Base-by-base conservation (phyloP, 208 protist species). In the Borovskyia barvae region DNA sequence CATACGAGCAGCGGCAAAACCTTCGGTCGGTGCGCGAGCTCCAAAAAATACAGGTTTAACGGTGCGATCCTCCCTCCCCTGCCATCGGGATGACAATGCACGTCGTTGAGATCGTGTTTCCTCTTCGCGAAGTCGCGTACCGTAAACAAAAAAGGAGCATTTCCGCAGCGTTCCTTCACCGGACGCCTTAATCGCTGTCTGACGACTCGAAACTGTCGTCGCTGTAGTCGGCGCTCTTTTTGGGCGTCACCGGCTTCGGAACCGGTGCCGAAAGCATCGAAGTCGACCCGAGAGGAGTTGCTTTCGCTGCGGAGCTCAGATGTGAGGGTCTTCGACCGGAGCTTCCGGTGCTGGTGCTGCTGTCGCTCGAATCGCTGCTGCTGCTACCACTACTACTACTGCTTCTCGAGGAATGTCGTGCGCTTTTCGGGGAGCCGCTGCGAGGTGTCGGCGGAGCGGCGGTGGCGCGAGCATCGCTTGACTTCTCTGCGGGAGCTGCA, bases 191-290 rank as follows among this genome's bases (percentile, higher is more conserved):
- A 15, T 64, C 56, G 33, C 39, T 64, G 50, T 72, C 58, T 6
- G 71, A 73, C 3, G 49, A 71, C 20, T 78, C 72, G 22, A 72
- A 80, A 57, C 68, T 76, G 39, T 73, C 66, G 29, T 76, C 68
- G 37, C 50, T 64, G 62, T 69, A 70, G 29, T 63, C 67, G 5
- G 45, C 22, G 7, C 29, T 25, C 33, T 33, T 42, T 35, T 45
- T 56, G 8, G 50, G 15, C 17, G 32, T n/a, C 20, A 41, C 51
- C 39, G 57, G 43, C 9, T 42, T 61, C 51, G 51, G 66, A 19
- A 51, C 43, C n/a, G 42, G 29, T 14, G 61, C 35, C 2, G 51
- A 39, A 12, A 50, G 19, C 42, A 14, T 15, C 12, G 28, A 56
- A 33, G 33, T 20, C 20, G 56, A 40, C 3, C 17, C 19, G 19